phyloP scores from a whole-genome alignment of 2,329 filamentous ascomycete genomes.

The Xenoacremonium recifei region DNA sequence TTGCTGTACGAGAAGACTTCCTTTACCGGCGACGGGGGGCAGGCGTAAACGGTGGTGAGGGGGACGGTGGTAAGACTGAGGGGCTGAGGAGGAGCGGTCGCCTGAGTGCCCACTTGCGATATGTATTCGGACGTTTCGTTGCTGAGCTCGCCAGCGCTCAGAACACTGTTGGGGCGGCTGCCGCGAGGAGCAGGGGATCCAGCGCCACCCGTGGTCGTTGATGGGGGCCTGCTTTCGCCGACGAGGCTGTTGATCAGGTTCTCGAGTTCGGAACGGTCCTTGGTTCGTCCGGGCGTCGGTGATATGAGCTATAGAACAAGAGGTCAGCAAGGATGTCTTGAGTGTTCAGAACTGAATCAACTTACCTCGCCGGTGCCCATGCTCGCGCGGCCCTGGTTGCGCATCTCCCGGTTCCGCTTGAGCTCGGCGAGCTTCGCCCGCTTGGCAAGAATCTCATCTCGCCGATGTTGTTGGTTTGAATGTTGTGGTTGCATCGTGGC shows the following conservation, averaged over 20 bases:
- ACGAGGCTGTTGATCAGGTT: conserved; percentile 81
- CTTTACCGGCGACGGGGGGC: conserved; percentile 69
- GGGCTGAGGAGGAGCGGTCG: conserved; percentile 39
- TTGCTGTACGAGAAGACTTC: conserved; percentile 97
- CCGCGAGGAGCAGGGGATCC: conserved; percentile 66
- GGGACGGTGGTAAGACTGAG: conserved; percentile 75
- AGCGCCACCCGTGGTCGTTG: conserved; percentile 60
- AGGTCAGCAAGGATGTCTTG: conserved; percentile 4
- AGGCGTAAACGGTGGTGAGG: conserved; percentile 77
- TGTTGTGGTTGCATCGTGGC: conserved; percentile 62
- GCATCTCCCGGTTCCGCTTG: conserved; percentile 84
- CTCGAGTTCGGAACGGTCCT: conserved; percentile 75
- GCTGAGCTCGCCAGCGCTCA: conserved; percentile 79
- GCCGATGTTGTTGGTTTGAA: too few species aligned
- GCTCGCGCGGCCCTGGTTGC: conserved; percentile 69
- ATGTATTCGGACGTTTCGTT: conserved; percentile 66
- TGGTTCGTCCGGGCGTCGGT: conserved; percentile 67
- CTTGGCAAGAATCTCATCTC: conserved; percentile 95
- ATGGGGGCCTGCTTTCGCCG: conserved; percentile 71
- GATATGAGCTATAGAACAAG: conserved; percentile 50
- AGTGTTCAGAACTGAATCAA: conserved; percentile 15
- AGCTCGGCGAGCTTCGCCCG: conserved; percentile 96
- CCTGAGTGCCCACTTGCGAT: conserved; percentile 43
- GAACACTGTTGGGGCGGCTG: conserved; percentile 82
- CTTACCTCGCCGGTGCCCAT: conserved; percentile 71